Base-by-base conservation (phyloP, 352 stramenopile genomes). In the Globisporangium takayamanum region DNA sequence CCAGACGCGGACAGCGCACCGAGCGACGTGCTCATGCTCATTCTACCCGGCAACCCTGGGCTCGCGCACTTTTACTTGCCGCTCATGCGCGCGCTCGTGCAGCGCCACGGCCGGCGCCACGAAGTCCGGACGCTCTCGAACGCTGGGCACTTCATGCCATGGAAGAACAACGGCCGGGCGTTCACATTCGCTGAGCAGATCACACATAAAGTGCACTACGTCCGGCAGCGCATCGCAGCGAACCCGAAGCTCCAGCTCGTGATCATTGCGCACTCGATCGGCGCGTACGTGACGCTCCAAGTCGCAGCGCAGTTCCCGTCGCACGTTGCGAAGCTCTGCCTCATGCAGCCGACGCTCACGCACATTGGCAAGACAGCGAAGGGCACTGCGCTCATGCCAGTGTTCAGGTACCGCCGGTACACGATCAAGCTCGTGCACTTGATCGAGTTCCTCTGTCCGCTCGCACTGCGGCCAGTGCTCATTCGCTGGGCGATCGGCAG, bases 301-400 rank as follows among this genome's bases (percentile, higher is more conserved):
- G 69, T 91, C 50, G 71, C 80, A 5, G 53, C 66, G 50, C 60
- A 64, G 33, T 91, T 82, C 63, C 79, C 76, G 18, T 54, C 78
- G 45, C 73, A 74, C 26, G 67, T 89, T 45, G 69, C 62, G 46
- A 86, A 77, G 68, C 47, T 88, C 14, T 80, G 88, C 53, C 55
- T 89, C 22, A 87, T 91, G 75, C 78, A 89, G 57, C 81, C 81
- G 2, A 80, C 77, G 15, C 76, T 91, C 59, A 76, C 76, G 68
- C 73, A 84, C 66, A 87, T 91, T 52, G 75, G 63, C 0, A 45
- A 70, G 26, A 77, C 77, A 11, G 51, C 62, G 3, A 78, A 87
- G 51, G 81, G 73, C 42, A 62, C 55, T 22, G 50, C 68, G 39
- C 71, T 89, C 64, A 70, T 69, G 60, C 78, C 76, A 6, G 26